Conservation (phyloP, 345 rosid genomes). For the Hirschfeldia incana region DNA sequence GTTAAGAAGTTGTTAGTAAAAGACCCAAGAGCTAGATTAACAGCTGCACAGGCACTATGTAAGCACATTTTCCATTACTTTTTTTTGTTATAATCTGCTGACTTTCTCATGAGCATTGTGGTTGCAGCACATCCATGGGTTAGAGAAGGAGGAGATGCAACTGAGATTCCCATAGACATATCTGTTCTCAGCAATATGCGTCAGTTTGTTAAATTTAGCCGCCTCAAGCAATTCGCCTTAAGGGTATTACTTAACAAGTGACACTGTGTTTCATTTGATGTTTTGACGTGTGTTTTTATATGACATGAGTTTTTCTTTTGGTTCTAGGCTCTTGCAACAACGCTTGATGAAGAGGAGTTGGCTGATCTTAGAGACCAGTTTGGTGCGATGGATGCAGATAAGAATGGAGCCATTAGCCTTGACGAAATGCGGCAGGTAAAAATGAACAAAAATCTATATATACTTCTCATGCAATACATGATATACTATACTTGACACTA, state of each 20-base stretch:
- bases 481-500: not conserved
- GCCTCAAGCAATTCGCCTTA: constrained; percentile 90
- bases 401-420: constrained; percentile 88
- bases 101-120: not conserved
- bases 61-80: not conserved
- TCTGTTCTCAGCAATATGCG: constrained; percentile 90
- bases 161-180: constrained; percentile 97
- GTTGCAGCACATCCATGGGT: constrained; percentile 97
- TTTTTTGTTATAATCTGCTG: not conserved
- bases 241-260: constrained; percentile 51
- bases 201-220: constrained; percentile 93
- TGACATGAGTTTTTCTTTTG: not conserved
- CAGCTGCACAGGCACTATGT: constrained; percentile 98
- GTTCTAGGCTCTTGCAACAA: constrained; percentile 79
- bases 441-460: not conserved
- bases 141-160: constrained; percentile 96
- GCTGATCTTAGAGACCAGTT: constrained; percentile 87
- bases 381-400: constrained; percentile 93
- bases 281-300: not conserved
- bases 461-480: not conserved
- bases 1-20: constrained; percentile 87
- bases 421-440: constrained; percentile 95
- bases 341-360: constrained; percentile 76
- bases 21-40: constrained; percentile 85
- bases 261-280: constrained; percentile 20